Conservation (phyloP, 306 rosid genomes). For the Vigna trinervia region DNA sequence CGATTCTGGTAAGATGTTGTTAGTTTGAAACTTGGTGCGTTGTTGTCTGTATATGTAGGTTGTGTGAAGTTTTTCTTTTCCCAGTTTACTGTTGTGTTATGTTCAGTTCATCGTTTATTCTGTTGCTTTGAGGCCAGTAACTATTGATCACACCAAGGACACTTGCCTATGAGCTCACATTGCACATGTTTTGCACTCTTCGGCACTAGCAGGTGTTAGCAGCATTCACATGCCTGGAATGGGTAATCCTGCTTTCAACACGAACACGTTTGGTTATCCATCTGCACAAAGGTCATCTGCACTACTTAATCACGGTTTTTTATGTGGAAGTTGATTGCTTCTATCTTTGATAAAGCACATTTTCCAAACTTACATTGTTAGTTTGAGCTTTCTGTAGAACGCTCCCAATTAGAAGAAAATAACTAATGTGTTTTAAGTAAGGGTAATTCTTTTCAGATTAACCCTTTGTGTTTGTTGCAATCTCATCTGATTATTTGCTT, state of each 20-base stretch:
- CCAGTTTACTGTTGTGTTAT: slow-evolving; percentile 16
- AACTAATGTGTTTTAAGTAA: slow-evolving; percentile 45
- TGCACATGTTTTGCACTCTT: slow-evolving; percentile 98
- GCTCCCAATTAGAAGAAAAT: slow-evolving; percentile 29
- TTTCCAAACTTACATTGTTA: slow-evolving; percentile 21
- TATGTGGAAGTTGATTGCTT: slow-evolving; percentile 61
- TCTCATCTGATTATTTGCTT: slow-evolving; percentile 41
- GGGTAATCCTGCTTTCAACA: slow-evolving; percentile 96
- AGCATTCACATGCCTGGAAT: slow-evolving; percentile 98
- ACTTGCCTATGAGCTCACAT: slow-evolving; percentile 88
- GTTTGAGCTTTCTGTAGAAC: slow-evolving; percentile 48
- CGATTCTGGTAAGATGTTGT: slow-evolving; percentile 71
- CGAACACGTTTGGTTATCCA: slow-evolving; percentile 98
- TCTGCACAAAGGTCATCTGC: slow-evolving; percentile 99
- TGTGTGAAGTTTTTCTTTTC: slow-evolving; percentile 18
- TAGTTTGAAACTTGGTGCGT: slow-evolving; percentile 18
- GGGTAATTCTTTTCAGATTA: slow-evolving; percentile 21
- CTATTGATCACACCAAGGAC: slow-evolving; percentile 74
- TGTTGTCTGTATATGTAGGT: slow-evolving; percentile 19
- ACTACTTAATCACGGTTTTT: slow-evolving; percentile 89
- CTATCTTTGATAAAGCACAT: slow-evolving; percentile 57
- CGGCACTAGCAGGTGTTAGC: slow-evolving; percentile 99
- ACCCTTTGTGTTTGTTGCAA: slow-evolving; percentile 32
- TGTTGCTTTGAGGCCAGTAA: slow-evolving; percentile 60
- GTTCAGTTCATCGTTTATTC: slow-evolving; percentile 36